Evolutionary conservation across 495 filamentous ascomycete genomes (phyloP).

Genomic region (Penicillium riverlandense): DNA sequence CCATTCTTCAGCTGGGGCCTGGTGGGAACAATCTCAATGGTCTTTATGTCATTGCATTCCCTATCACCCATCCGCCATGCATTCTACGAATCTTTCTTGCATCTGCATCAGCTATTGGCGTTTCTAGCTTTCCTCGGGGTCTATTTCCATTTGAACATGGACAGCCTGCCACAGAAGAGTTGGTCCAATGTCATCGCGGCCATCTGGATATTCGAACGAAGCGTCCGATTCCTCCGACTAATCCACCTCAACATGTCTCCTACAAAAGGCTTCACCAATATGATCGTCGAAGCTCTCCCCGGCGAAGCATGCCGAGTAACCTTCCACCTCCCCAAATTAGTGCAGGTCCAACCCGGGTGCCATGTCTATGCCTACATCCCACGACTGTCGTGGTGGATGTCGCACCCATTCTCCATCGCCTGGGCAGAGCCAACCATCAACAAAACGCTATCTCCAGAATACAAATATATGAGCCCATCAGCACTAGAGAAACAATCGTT

Average conservation of each 20-base stretch:
- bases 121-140: conserved; percentile 57
- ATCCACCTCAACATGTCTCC: conserved; percentile 53
- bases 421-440: conserved; percentile 39
- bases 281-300: conserved; percentile 45
- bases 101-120: conserved; percentile 67
- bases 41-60: conserved; percentile 62
- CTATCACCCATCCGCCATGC: conserved; percentile 73
- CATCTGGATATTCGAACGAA: conserved; percentile 62
- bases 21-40: conserved; percentile 48
- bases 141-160: conserved; percentile 61
- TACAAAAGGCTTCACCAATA: conserved; percentile 27
- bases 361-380: conserved; percentile 83
- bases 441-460: conserved; percentile 5
- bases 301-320: conserved; percentile 54
- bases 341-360: conserved; percentile 65
- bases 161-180: conserved; percentile 50
- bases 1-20: conserved; percentile 52
- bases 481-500: conserved; percentile 35
- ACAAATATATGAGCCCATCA: conserved; percentile 6
- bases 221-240: conserved; percentile 43
- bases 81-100: conserved; percentile 84
- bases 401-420: conserved; percentile 52
- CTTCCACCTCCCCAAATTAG: conserved; percentile 68
- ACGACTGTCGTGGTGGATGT: conserved; percentile 61
- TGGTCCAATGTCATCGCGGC: conserved; percentile 54